Conservation (phyloP, 208 protist genomes). For the Wallacemonas sp. region DNA sequence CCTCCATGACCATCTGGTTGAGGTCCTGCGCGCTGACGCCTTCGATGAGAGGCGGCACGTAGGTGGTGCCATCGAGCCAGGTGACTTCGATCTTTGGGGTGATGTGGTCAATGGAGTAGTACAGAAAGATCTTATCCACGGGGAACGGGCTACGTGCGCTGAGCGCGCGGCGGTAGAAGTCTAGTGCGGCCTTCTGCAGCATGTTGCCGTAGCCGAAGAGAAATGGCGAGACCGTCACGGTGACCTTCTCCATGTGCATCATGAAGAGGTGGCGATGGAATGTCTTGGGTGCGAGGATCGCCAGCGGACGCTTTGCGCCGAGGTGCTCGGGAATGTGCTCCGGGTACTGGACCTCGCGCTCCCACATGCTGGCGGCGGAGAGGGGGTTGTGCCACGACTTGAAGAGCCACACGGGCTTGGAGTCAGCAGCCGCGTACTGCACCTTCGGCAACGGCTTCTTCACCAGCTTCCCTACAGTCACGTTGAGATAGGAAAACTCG, state of each 20-base stretch:
- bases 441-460: constrained; percentile 79
- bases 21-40: constrained; percentile 73
- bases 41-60: constrained; percentile 84
- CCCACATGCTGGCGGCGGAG: constrained; percentile 75
- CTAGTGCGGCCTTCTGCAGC: constrained; percentile 76
- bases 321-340: constrained; percentile 89
- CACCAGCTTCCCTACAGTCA: constrained; percentile 66
- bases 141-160: constrained; percentile 77
- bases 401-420: constrained; percentile 86
- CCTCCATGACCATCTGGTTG: constrained; percentile 92
- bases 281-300: constrained; percentile 78
- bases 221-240: constrained; percentile 80
- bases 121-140: constrained; percentile 86
- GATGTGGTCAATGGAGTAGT: constrained; percentile 84
- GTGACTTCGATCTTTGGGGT: constrained; percentile 89
- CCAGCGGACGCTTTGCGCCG: constrained; percentile 78
- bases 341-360: constrained; percentile 88
- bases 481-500: constrained; percentile 79
- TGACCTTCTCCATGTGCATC: constrained; percentile 91
- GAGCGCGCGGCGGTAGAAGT: constrained; percentile 88
- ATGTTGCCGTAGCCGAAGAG: constrained; percentile 86
- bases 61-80: constrained; percentile 85
- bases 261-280: constrained; percentile 79
- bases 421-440: constrained; percentile 71
- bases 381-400: constrained; percentile 91